These are phyloP conservation scores for Dendrostoma leiphaemia DNA, from an alignment of 2,329 filamentous ascomycete species.

Conservation along the genomic window DNA sequence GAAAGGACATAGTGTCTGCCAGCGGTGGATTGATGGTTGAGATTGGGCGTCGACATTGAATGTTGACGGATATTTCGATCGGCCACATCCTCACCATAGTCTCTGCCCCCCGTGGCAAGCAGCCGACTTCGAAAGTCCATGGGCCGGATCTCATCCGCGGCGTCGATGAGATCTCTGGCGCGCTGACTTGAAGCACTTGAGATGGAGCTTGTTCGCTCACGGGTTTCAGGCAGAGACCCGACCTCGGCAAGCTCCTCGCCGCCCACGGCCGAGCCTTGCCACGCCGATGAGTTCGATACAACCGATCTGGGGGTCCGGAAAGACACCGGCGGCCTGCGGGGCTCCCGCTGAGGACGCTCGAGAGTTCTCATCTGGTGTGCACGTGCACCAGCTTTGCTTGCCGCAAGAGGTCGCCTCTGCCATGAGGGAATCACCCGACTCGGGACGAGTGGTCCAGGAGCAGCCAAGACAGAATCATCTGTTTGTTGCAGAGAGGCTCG, in stretches of 20 bases:
- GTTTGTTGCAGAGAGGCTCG: constrained; percentile 19
- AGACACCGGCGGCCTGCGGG: constrained; percentile 18
- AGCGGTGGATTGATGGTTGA: neutral
- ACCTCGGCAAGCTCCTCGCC: neutral
- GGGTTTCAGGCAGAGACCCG: neutral
- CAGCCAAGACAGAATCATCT: constrained; percentile 20
- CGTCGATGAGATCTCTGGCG: constrained; percentile 49
- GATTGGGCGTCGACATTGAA: neutral
- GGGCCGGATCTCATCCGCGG: constrained; percentile 50
- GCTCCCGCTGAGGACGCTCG: constrained; percentile 5
- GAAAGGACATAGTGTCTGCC: neutral
- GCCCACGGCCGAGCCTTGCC: neutral
- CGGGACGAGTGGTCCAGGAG: constrained; percentile 21
- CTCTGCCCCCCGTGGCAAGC: constrained; percentile 47
- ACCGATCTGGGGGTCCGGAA: constrained; percentile 16
- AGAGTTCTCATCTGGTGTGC: constrained; percentile 3
- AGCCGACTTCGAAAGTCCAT: constrained; percentile 48
- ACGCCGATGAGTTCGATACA: constrained; percentile 10
- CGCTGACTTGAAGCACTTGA: constrained; percentile 1
- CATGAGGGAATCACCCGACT: neutral
- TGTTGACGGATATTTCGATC: constrained; percentile 54
- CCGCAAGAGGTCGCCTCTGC: constrained; percentile 37
- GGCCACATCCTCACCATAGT: constrained; percentile 65
- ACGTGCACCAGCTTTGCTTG: constrained; percentile 2
- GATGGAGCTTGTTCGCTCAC: constrained; percentile 8